These are phyloP conservation scores for Kuraishia piskuri DNA, from an alignment of 805 yeast species.

Conservation along the genomic window DNA sequence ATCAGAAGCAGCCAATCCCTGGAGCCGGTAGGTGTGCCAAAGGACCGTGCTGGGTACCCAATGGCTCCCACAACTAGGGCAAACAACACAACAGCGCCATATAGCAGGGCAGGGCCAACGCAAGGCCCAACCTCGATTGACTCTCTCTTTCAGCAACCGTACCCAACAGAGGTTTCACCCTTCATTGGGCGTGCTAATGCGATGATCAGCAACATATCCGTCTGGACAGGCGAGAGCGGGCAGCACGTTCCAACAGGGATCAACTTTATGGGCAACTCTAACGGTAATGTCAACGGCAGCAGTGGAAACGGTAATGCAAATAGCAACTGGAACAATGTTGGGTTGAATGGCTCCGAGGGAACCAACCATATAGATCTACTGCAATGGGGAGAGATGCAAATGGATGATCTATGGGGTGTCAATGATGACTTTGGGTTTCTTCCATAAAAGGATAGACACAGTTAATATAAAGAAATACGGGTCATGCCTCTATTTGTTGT, in stretches of 20 bases:
- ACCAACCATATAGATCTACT: slow-evolving; percentile 9
- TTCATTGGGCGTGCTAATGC: slow-evolving; percentile 42
- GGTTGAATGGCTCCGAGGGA: not conserved
- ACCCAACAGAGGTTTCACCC: slow-evolving; percentile 2
- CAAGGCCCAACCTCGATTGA: not conserved
- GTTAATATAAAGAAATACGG: too few species aligned
- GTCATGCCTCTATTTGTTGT: not conserved
- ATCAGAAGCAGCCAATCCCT: not conserved
- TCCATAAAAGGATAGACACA: slow-evolving; percentile 16
- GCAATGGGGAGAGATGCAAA: slow-evolving; percentile 13
- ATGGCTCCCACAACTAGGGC: not conserved
- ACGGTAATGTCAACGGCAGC: not conserved
- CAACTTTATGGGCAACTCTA: not conserved
- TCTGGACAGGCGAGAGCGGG: slow-evolving; percentile 47
- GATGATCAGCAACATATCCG: slow-evolving; percentile 53
- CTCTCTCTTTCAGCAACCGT: slow-evolving; percentile 6
- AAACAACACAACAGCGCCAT: too few species aligned
- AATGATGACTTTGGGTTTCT: slow-evolving; percentile 40
- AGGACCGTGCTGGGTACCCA: not conserved
- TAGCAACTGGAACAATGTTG: not conserved
- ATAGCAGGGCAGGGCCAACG: not conserved
- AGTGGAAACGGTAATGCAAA: slow-evolving; percentile 1
- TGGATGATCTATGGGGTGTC: slow-evolving; percentile 39
- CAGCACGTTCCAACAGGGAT: slow-evolving; percentile 29
- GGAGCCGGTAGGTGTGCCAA: not conserved